Base-by-base conservation (phyloP, 2,329 filamentous ascomycete genomes). In the Microcyclosporella mali region DNA sequence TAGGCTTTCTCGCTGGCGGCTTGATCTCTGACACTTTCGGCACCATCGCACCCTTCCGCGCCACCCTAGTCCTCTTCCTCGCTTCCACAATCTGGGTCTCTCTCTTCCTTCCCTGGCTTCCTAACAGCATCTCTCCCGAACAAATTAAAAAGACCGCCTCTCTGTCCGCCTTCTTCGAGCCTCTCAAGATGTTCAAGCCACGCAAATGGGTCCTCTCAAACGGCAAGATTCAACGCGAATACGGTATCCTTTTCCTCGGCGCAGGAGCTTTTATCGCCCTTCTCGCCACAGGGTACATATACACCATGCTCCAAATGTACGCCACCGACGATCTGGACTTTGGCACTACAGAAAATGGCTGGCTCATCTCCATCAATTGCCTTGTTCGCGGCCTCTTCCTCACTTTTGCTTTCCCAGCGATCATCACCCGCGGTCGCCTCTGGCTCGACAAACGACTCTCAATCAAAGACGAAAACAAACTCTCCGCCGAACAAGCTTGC, bases 241-340 rank as follows among this genome's bases (percentile, higher is more conserved):
- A 78, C 17, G 81, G 82, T 1, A 71, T 83, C 0, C 62, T 82
- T 2, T 74, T 84, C 1, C 71, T 86, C 2, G 82, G 79, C 15
- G 64, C 70, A 0, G 82, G 82, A 1, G 79, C 84, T 2, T 86
- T 84, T 45, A 63, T 83, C 0, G 81, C 78, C 0, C 80, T 85
- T 57, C 69, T 85, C 1, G 81, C 82, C 0, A 85, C 82, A 0
- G 81, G 79, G 1, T 86, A 84, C 43, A 80, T 82, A 0, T 77
- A 79, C 0, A 69, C 77, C 0, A 64, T 86, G 9, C 61, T 73
- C 0, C 70, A 73, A 41, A 69, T 73, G 64, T 73, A 70, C 51
- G 61, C 67, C 4, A 72, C 70, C 0, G 64, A 70, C 18, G 57
- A 64, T 2, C 70, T 71, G 44, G 59, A 58, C 6, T 73, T 73